phyloP scores from a whole-genome alignment of 2,329 filamentous ascomycete species.

The Fusarium multiceps region DNA sequence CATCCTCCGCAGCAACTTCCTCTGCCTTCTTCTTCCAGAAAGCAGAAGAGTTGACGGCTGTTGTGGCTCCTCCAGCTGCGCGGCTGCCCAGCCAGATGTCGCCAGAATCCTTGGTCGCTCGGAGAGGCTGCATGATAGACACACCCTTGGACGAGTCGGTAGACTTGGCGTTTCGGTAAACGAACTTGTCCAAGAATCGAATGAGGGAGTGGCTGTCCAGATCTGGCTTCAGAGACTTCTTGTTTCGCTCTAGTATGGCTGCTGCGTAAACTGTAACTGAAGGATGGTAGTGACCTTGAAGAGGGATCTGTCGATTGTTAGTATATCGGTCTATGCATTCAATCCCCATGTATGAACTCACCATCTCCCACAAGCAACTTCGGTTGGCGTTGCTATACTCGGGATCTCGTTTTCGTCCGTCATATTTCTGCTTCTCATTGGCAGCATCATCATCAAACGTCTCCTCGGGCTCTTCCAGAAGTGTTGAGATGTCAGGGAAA shows the following conservation, averaged over 20 bases:
- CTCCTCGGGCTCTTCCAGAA: constrained; percentile 84
- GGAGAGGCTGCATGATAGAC: constrained; percentile 96
- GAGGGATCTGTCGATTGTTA: constrained; percentile 50
- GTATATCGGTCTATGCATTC: not conserved
- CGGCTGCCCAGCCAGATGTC: constrained; percentile 68
- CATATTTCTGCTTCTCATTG: constrained; percentile 66
- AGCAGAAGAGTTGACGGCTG: constrained; percentile 79
- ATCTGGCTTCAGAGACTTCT: constrained; percentile 88
- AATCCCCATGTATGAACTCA: constrained; percentile 55
- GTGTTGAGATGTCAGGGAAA: constrained; percentile 82
- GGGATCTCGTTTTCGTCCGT: constrained; percentile 90
- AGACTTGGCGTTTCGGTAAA: constrained; percentile 93
- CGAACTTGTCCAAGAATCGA: constrained; percentile 96
- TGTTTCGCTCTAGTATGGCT: constrained; percentile 74
- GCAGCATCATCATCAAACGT: constrained; percentile 70
- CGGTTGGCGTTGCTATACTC: constrained; percentile 93
- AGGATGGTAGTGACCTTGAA: constrained; percentile 83
- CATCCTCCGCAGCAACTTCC: constrained; percentile 89
- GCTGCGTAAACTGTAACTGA: constrained; percentile 87
- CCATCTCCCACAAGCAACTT: constrained; percentile 92
- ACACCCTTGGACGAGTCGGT: constrained; percentile 75
- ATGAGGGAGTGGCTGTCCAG: constrained; percentile 90
- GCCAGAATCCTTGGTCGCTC: constrained; percentile 62
- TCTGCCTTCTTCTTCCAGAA: constrained; percentile 95
- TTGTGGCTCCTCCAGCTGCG: constrained; percentile 50